These are phyloP conservation scores for Maudiozyma saulgeensis DNA, from an alignment of 805 yeast genomes.

Conservation along the genomic window DNA sequence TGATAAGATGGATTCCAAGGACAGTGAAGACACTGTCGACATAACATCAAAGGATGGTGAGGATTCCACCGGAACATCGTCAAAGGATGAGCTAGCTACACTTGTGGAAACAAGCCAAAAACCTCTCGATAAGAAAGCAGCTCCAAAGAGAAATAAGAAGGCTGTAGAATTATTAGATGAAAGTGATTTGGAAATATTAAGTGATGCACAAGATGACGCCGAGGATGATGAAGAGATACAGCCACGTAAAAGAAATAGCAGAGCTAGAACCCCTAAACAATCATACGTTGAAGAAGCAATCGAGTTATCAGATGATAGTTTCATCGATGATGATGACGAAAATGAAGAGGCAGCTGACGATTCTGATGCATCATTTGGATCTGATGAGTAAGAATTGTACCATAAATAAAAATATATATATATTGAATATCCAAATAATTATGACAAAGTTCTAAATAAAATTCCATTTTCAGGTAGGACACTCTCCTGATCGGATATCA, in stretches of 20 bases:
- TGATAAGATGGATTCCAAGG: slow-evolving; percentile 9
- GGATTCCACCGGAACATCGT: neutral
- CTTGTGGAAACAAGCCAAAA: neutral
- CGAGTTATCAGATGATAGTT: slow-evolving; percentile 23
- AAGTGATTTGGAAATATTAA: slow-evolving; percentile 12
- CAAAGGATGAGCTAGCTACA: neutral
- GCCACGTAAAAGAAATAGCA: slow-evolving; percentile 14
- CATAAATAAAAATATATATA: neutral
- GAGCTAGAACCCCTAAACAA: slow-evolving; percentile 12
- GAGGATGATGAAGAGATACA: slow-evolving; percentile 10
- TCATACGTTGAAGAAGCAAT: slow-evolving; percentile 12
- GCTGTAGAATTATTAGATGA: slow-evolving; percentile 16
- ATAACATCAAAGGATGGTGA: neutral
- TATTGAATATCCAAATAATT: neutral
- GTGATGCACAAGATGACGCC: slow-evolving; percentile 9
- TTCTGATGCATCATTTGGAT: slow-evolving; percentile 17
- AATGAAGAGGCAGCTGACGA: slow-evolving; percentile 7
- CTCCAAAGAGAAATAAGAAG: slow-evolving; percentile 5
- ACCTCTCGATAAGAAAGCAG: neutral
- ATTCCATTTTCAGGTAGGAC: no score
- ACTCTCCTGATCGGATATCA: no score
- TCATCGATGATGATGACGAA: slow-evolving; percentile 17
- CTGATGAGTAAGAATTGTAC: slow-evolving; percentile 7
- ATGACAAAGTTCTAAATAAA: neutral
- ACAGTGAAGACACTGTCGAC: slow-evolving; percentile 1